Conservation (phyloP, 495 filamentous ascomycete genomes). For the Penicillium herquei region DNA sequence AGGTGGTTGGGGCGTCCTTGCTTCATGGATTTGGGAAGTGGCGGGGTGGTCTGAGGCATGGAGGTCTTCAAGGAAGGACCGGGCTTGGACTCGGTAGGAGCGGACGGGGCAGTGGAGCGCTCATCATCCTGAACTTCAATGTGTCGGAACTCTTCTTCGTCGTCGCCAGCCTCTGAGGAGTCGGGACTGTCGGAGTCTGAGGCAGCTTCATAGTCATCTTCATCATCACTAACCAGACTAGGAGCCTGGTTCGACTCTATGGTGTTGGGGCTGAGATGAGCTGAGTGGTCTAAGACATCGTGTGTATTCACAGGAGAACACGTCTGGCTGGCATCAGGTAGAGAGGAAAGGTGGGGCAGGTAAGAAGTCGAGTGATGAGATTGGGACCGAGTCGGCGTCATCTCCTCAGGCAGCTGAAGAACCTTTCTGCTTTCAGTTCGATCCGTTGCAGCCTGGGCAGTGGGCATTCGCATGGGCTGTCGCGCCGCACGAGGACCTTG, state of each 20-base stretch:
- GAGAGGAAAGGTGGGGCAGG: slow-evolving; percentile 21
- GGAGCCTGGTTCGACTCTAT: slow-evolving; percentile 76
- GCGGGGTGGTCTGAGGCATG: slow-evolving; percentile 25
- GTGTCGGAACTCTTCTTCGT: slow-evolving; percentile 49
- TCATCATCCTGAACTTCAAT: slow-evolving; percentile 56
- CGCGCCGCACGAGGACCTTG: slow-evolving; percentile 26
- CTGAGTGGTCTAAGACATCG: slow-evolving; percentile 47
- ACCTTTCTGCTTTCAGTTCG: slow-evolving; percentile 58
- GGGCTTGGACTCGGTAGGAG: slow-evolving; percentile 33
- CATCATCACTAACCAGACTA: slow-evolving; percentile 85
- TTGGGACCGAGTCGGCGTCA: slow-evolving; percentile 32
- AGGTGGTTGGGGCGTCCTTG: slow-evolving; percentile 44
- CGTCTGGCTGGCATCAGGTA: slow-evolving; percentile 29
- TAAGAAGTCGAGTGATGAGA: slow-evolving; percentile 34
- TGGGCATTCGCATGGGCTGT: slow-evolving; percentile 57
- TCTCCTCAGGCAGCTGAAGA: slow-evolving; percentile 18
- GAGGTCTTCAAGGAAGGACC: slow-evolving; percentile 37
- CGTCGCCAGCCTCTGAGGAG: slow-evolving; percentile 44
- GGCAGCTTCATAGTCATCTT: slow-evolving; percentile 63
- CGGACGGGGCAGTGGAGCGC: slow-evolving; percentile 30
- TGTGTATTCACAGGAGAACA: slow-evolving; percentile 18
- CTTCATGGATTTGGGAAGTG: slow-evolving; percentile 46
- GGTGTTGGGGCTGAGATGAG: slow-evolving; percentile 76
- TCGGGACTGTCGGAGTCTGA: slow-evolving; percentile 49
- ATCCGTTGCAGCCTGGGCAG: slow-evolving; percentile 50